Evolutionary conservation across 768 basidiomycete genomes (phyloP).

Genomic region (Nevesoporus exiguus): DNA sequence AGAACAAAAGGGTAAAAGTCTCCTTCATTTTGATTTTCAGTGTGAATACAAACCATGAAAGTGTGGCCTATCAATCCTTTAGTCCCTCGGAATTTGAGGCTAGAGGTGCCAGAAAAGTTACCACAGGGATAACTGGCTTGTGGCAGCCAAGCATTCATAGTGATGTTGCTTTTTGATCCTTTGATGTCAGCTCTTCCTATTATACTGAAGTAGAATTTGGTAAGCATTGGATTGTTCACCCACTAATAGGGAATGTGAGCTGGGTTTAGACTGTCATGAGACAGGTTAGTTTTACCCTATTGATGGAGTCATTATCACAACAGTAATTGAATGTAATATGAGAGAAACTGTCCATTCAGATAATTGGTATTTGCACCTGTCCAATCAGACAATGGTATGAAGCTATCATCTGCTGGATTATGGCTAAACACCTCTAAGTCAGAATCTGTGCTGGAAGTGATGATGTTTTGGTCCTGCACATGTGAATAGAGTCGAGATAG

Average conservation of each 20-base stretch:
- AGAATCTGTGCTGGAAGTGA: conserved; percentile 69
- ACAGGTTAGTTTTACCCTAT: conserved; percentile 86
- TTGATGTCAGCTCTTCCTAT: conserved; percentile 3
- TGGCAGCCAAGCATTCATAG: conserved; percentile 2
- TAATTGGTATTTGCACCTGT: conserved; percentile 84
- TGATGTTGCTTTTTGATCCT: conserved; percentile 1
- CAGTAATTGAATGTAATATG: conserved; percentile 79
- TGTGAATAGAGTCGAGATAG: too few species aligned
- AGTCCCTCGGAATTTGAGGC: background rate
- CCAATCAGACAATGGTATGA: conserved; percentile 74
- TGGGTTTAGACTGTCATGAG: conserved; percentile 82
- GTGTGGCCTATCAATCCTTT: conserved; percentile 4
- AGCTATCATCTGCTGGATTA: conserved; percentile 83
- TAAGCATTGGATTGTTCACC: conserved; percentile 4
- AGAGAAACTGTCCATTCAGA: conserved; percentile 82
- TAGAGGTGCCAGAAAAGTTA: conserved; percentile 5
- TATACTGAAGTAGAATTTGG: background rate
- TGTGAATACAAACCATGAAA: conserved; percentile 4
- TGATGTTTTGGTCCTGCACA: too few species aligned
- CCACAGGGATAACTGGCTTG: conserved; percentile 2
- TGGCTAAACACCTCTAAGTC: conserved; percentile 83
- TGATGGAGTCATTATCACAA: conserved; percentile 70
- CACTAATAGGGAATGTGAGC: conserved; percentile 58
- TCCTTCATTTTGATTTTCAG: conserved; percentile 2
- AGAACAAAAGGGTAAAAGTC: conserved; percentile 35